Evolutionary conservation across 331 rosid species (phyloP).

Genomic region (Telfairia occidentalis): DNA sequence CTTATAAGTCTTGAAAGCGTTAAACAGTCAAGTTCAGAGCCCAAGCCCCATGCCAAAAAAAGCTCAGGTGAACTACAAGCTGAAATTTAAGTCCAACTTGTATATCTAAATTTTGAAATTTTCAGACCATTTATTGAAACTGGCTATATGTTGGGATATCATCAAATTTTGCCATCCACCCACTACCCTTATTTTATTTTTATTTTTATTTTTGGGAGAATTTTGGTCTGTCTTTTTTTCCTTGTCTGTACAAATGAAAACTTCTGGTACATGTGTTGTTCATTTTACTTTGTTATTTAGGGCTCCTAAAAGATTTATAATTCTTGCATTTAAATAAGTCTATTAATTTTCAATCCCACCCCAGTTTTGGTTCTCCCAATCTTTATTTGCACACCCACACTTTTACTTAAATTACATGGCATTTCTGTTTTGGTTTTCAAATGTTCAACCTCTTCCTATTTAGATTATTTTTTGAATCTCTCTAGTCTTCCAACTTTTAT

Average conservation of each 20-base stretch:
- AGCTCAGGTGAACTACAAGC: neutral
- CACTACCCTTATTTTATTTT: neutral
- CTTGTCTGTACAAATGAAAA: neutral
- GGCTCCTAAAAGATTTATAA: neutral
- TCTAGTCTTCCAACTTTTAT: too few relatives aligned
- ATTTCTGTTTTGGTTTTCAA: too few relatives aligned
- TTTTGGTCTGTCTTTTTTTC: neutral
- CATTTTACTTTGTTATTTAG: neutral
- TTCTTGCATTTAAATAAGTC: neutral
- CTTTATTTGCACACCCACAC: neutral
- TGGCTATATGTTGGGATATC: neutral
- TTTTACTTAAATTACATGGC: too few relatives aligned
- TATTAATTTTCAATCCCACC: neutral
- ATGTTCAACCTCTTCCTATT: too few relatives aligned
- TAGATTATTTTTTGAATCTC: too few relatives aligned
- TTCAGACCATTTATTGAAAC: neutral
- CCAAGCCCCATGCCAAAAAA: neutral
- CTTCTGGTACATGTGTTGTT: neutral
- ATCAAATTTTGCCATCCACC: constrained; percentile 3
- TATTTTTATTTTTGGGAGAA: neutral
- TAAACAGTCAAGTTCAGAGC: neutral
- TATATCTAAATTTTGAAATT: neutral
- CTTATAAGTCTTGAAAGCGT: constrained; percentile 16
- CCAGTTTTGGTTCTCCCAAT: neutral
- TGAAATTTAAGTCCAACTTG: neutral